A percentile compares a stretch with the other conserved stretches of the same genome.
Evolutionary conservation across 2,329 filamentous ascomycete genomes (phyloP).

Genomic region (Herpotrichia juniperi): DNA sequence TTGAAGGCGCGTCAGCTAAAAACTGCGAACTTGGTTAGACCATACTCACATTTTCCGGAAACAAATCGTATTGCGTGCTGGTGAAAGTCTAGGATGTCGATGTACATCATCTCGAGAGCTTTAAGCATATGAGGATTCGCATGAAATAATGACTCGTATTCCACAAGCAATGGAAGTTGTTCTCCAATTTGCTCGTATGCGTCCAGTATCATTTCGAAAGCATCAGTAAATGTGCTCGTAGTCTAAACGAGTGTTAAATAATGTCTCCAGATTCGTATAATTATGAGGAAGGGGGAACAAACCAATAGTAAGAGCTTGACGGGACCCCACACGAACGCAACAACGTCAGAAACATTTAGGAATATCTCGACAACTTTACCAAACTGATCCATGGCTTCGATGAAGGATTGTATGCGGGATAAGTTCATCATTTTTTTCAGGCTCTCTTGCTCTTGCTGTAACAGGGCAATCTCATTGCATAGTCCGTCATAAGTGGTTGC

Average conservation of each 20-base stretch:
- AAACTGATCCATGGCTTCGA: slow-evolving; percentile 47
- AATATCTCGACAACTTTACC: slow-evolving; percentile 45
- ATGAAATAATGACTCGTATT: slow-evolving; percentile 40
- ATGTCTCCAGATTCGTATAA: not conserved
- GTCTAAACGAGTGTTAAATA: slow-evolving; percentile 15
- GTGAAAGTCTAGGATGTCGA: slow-evolving; percentile 50
- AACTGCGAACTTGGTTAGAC: not conserved
- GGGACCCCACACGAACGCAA: slow-evolving; percentile 46
- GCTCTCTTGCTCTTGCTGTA: slow-evolving; percentile 25
- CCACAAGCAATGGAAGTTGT: slow-evolving; percentile 41
- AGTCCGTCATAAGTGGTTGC: slow-evolving; percentile 22
- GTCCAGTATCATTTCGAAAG: slow-evolving; percentile 45
- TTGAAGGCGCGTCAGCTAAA: not conserved
- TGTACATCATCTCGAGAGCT: slow-evolving; percentile 43
- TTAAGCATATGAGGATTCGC: slow-evolving; percentile 34
- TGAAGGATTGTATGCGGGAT: slow-evolving; percentile 19
- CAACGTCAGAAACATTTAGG: slow-evolving; percentile 33
- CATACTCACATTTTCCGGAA: slow-evolving; percentile 20
- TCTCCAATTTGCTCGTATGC: slow-evolving; percentile 50
- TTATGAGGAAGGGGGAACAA: not conserved
- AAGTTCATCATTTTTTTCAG: slow-evolving; percentile 21
- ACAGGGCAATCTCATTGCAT: slow-evolving; percentile 13
- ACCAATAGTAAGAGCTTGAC: slow-evolving; percentile 46
- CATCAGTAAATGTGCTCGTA: slow-evolving; percentile 38
- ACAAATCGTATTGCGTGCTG: slow-evolving; percentile 36